Evolutionary conservation across 306 rosid genomes (phyloP).

Genomic region (Fragaria nilgerrensis): DNA sequence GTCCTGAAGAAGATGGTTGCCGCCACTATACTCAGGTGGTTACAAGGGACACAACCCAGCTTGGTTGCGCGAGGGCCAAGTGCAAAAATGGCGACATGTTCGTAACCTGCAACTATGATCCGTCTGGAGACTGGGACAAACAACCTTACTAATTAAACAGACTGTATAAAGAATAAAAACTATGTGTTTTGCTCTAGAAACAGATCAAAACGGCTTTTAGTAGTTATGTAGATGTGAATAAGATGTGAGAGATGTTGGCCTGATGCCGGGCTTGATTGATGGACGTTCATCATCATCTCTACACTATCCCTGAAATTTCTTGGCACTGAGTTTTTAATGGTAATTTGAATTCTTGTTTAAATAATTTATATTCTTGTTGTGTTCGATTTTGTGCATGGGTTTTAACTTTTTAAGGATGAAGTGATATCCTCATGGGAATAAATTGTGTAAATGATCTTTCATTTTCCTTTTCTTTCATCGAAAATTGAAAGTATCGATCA

Average conservation of each 20-base stretch:
- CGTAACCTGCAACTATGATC: conserved; percentile 53
- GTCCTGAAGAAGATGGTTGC: conserved; percentile 39
- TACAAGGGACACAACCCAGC: conserved; percentile 28
- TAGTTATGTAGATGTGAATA: neutral
- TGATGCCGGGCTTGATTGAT: neutral
- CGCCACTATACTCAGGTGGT: conserved; percentile 54
- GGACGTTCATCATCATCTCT: neutral
- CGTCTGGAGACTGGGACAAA: conserved; percentile 15
- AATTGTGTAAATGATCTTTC: no score
- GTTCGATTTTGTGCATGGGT: no score
- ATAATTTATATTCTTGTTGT: no score
- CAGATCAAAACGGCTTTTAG: neutral
- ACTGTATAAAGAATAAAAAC: neutral
- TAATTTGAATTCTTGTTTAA: no score
- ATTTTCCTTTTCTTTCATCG: no score
- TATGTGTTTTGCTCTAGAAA: neutral
- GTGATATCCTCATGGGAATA: no score
- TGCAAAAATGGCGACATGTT: conserved; percentile 42
- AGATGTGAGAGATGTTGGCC: neutral
- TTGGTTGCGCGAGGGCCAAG: conserved; percentile 52
- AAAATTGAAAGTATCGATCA: no score
- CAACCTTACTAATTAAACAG: conserved; percentile 24
- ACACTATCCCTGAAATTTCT: neutral
- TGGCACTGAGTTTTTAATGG: neutral
- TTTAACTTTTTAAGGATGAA: no score